Evolutionary conservation across 139 green algal species (phyloP).

Genomic region (Dunaliella primolecta): DNA sequence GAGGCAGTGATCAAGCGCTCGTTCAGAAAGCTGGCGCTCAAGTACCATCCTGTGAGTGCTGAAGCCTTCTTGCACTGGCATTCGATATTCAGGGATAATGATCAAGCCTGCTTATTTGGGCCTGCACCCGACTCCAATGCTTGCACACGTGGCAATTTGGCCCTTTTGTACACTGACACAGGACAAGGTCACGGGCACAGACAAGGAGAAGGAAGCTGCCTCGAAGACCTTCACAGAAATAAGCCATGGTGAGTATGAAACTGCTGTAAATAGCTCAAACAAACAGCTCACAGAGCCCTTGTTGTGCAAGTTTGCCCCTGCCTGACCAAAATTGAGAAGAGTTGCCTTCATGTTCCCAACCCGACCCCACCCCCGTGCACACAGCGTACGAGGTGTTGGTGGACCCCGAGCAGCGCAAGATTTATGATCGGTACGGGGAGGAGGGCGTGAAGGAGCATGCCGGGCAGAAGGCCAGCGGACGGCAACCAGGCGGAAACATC

Average conservation of each 20-base stretch:
- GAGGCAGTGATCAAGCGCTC: conserved; percentile 91
- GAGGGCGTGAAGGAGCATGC: conserved; percentile 93
- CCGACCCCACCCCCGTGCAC: background rate
- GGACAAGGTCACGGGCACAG: conserved; percentile 84
- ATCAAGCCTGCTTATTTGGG: too few species aligned
- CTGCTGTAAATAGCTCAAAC: too few species aligned
- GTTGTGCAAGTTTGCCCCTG: too few species aligned
- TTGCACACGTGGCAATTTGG: too few species aligned
- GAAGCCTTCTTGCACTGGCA: too few species aligned
- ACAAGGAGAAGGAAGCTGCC: conserved; percentile 84
- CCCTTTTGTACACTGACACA: too few species aligned
- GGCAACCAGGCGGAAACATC: conserved; percentile 64
- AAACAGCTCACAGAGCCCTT: too few species aligned
- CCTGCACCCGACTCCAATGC: too few species aligned
- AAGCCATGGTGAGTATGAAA: conserved; percentile 74
- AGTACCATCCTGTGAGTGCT: conserved; percentile 88
- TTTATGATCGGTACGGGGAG: conserved; percentile 97
- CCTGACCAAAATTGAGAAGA: background rate
- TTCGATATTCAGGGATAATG: conserved; percentile 1
- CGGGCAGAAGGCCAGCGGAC: conserved; percentile 50
- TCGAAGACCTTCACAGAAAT: conserved; percentile 95
- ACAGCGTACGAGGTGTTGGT: conserved; percentile 95
- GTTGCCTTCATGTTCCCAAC: background rate
- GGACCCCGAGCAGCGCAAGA: conserved; percentile 84
- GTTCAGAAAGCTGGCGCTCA: conserved; percentile 93